phyloP scores from a whole-genome alignment of 2,329 filamentous ascomycete genomes.

The Trichoderma guizhouense region DNA sequence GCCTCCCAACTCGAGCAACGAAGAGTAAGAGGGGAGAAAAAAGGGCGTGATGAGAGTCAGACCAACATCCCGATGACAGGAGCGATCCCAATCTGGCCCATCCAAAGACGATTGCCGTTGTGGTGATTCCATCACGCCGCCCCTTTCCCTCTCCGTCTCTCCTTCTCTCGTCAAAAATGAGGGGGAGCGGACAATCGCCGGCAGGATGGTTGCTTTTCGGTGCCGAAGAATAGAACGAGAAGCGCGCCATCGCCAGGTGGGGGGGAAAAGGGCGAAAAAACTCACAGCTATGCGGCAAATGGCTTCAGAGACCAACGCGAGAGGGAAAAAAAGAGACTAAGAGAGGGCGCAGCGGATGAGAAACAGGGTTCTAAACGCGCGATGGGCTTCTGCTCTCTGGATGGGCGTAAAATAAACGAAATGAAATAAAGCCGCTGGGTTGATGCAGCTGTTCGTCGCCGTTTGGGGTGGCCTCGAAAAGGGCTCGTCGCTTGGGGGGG shows the following conservation, averaged over 20 bases:
- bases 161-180: neutral
- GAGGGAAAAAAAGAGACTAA: neutral
- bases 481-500: neutral
- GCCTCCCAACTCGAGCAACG: neutral
- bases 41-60: neutral
- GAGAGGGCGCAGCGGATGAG: neutral
- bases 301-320: slow-evolving; percentile 6
- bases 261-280: neutral
- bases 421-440: slow-evolving; percentile 1
- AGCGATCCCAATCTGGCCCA: neutral
- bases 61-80: neutral
- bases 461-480: slow-evolving; percentile 28
- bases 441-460: slow-evolving; percentile 23
- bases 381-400: neutral
- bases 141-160: neutral
- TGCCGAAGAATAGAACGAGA: neutral
- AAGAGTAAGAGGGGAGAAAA: neutral
- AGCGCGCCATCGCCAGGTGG: slow-evolving; percentile 12
- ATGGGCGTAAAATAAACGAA: neutral
- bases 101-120: neutral
- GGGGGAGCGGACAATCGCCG: neutral
- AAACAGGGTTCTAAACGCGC: slow-evolving; percentile 13
- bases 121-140: neutral
- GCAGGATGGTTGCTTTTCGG: neutral
- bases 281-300: neutral